Evolutionary conservation across 306 rosid species (phyloP), one percentile per base, ranked within the genome.

Genomic region (Castanea sativa): DNA sequence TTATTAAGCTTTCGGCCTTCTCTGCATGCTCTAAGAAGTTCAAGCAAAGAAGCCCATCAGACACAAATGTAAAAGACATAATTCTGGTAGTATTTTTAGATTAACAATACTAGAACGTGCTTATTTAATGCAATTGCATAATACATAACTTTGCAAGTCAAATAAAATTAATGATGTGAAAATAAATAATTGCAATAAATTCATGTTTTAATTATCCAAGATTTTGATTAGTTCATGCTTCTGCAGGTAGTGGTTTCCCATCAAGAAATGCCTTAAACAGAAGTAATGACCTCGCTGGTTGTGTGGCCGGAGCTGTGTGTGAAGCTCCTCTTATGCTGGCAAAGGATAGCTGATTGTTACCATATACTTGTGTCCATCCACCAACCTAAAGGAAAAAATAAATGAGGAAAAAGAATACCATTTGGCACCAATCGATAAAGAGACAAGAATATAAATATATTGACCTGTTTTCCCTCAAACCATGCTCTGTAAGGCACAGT

Each of bases 321-420:
- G 85, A 77, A 15, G 88, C 88, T 12, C 78, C 85, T 74, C 85
- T 85, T n/a, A 85, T 6, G 15, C 65, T 85, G 5, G 88, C 85
- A 73, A 32, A 85, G 2, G 83, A 73, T 0, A 85, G 60, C 4
- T n/a, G 21, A 23, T 6, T 6, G 69, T 71, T 60, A 1, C 80
- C 88, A 74, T 77, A 77, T 9, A 78, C 78, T 55, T 81, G 78
- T 68, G 88, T 78, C 83, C 85, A 85, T 53, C 88, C 85, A 30
- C 83, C 88, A 74, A 81, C 83, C 88, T 85, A 30, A 35, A 13
- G 12, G 4, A 14, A 25, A 61, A 30, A 16, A 43, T 29, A 52
- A 13, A 23, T 21, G 25, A 72, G 20, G 43, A 3, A 23, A 14
- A 21, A 3, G 0, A 25, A 6, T 30, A 10, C 56, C 11, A 4